Evolutionary conservation across 345 rosid genomes (phyloP), one percentile per base, ranked within the genome.

Genomic region (Aquilaria malaccensis): DNA sequence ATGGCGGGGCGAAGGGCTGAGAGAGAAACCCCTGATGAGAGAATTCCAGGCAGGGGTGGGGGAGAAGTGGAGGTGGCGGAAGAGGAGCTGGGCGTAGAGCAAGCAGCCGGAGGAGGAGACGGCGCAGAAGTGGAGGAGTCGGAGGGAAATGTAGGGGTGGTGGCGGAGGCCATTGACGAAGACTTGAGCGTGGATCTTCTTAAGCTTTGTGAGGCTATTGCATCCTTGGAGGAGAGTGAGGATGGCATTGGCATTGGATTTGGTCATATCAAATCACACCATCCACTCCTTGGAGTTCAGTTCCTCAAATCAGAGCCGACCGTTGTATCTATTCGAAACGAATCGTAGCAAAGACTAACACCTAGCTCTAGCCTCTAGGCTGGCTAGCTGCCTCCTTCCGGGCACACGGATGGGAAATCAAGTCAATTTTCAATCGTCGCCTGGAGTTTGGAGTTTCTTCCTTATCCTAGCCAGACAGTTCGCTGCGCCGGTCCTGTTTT

Each of bases 41-140:
- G 77, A 79, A n/a, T 74, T 76, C 72, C 77, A 75, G 6, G 77
- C 70, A 47, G 69, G 63, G 11, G 72, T 67, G 50, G 65, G 71
- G n/a, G 78, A 77, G 67, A 52, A 45, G 50, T 67, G 51, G 4
- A 75, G 54, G 57, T 53, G 75, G 6, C 52, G 12, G 73, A 75
- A 79, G 59, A 76, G 50, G 48, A 47, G 62, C 4, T 48, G 67
- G 12, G 76, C 73, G 1, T 75, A 48, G 11, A 52, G 11, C 13
- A 70, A 59, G 48, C 66, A 72, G 9, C 80, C 76, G 0, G 74
- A 59, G 55, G 58, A 57, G 6, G 77, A 75, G 50, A 70, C 54
- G 9, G 72, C 71, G 50, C 72, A 79, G 60, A 59, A 63, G 66
- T 59, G 65, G 56, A 75, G 52, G 1, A 79, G 64, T 30, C 61